Conservation (phyloP, 768 basidiomycete genomes). For the Wakefieldia striispora region DNA sequence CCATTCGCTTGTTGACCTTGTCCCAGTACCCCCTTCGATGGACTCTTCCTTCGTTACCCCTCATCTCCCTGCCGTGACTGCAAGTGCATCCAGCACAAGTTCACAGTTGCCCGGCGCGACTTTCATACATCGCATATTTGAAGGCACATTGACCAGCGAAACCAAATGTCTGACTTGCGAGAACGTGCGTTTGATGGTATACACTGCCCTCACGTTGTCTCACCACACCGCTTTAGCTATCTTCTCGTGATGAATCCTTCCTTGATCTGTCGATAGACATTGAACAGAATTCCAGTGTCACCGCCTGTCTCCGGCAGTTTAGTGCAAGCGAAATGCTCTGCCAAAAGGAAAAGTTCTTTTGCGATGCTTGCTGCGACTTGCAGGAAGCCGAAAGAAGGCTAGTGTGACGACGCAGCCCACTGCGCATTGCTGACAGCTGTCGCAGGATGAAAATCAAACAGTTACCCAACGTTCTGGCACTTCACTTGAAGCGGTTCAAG, state of each 20-base stretch:
- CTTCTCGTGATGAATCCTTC: conserved; percentile 93
- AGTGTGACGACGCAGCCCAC: conserved; percentile 24
- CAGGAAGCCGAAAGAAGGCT: conserved; percentile 97
- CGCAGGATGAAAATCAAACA: conserved; percentile 98
- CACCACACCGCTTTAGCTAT: conserved; percentile 49
- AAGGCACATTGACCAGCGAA: conserved; percentile 93
- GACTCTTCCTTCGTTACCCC: conserved; percentile 51
- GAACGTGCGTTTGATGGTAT: conserved; percentile 56
- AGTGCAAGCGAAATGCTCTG: conserved; percentile 98
- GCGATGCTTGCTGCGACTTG: conserved; percentile 93
- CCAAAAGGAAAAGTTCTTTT: conserved; percentile 97
- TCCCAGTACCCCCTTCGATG: conserved; percentile 58
- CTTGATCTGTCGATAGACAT: conserved; percentile 99
- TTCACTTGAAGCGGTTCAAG: conserved; percentile 98
- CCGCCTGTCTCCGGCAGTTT: conserved; percentile 93
- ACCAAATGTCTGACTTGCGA: conserved; percentile 98
- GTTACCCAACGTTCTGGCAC: conserved; percentile 89
- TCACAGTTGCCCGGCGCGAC: conserved; percentile 55
- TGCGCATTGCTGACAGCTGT: conserved; percentile 6
- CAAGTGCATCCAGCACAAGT: conserved; percentile 47
- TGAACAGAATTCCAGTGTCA: conserved; percentile 95
- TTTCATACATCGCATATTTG: conserved; percentile 89
- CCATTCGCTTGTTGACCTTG: conserved; percentile 6
- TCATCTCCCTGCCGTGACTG: conserved; percentile 39
- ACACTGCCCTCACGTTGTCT: conserved; percentile 10